These are phyloP conservation scores for Epithele typhae DNA, from an alignment of 768 basidiomycete genomes.

Conservation along the genomic window DNA sequence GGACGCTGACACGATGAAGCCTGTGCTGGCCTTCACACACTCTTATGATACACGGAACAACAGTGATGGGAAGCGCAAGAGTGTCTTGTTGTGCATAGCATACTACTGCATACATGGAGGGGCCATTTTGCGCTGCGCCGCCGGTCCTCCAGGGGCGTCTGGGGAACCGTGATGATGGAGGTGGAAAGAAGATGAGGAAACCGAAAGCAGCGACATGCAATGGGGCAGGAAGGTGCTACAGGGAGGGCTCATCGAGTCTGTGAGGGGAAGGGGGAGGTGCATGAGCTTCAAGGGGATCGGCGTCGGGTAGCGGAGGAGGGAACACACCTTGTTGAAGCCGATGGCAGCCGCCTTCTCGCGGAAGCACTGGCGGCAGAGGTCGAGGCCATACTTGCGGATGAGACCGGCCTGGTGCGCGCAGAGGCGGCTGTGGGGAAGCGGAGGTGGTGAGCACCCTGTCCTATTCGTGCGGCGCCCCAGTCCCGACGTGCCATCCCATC, in stretches of 20 bases:
- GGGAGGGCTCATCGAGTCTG: slow-evolving; percentile 20
- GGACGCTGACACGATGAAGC: no score
- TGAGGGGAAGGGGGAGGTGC: not conserved
- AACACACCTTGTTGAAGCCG: slow-evolving; percentile 84
- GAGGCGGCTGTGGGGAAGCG: slow-evolving; percentile 68
- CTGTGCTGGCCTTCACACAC: no score
- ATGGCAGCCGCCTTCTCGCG: slow-evolving; percentile 92
- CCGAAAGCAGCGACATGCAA: slow-evolving; percentile 7
- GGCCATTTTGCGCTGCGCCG: slow-evolving; percentile 11
- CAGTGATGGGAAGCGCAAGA: no score
- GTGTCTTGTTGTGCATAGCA: slow-evolving; percentile 19
- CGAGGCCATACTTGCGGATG: slow-evolving; percentile 95
- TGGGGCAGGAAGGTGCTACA: slow-evolving; percentile 1
- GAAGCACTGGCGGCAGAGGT: slow-evolving; percentile 98
- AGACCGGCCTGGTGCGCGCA: slow-evolving; percentile 97
- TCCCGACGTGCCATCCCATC: not conserved
- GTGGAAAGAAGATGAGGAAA: slow-evolving; percentile 3
- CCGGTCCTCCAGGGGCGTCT: not conserved
- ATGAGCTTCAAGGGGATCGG: not conserved
- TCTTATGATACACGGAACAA: no score
- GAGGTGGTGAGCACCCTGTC: slow-evolving; percentile 12
- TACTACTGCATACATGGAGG: slow-evolving; percentile 20
- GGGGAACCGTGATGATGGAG: slow-evolving; percentile 1
- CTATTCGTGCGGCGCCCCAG: not conserved
- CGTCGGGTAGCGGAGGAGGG: not conserved